Evolutionary conservation across 495 filamentous ascomycete genomes (phyloP).

Genomic region (Penicillium waksmanii): DNA sequence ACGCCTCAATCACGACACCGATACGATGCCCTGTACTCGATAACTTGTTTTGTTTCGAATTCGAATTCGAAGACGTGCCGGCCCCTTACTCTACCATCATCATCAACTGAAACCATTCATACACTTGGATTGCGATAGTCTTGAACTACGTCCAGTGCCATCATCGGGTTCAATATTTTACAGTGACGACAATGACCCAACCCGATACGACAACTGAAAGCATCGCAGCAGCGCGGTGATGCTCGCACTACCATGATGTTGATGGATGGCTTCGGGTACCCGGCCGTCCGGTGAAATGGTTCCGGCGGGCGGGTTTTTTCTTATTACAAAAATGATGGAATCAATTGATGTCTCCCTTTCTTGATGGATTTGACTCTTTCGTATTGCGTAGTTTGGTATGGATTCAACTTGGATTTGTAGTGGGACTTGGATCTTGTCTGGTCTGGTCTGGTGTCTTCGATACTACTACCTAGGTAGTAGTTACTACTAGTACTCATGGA

Average conservation of each 20-base stretch:
- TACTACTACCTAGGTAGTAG: too few species aligned
- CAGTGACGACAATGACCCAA: too few species aligned
- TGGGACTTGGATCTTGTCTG: too few species aligned
- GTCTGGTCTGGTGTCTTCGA: too few species aligned
- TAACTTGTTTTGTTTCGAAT: background rate
- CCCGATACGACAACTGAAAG: too few species aligned
- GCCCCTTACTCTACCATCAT: background rate
- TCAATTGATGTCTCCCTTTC: conserved; percentile 36
- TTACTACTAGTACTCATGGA: too few species aligned
- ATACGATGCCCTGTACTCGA: conserved; percentile 20
- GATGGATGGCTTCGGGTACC: background rate
- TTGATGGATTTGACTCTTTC: conserved; percentile 9
- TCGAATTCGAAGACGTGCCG: background rate
- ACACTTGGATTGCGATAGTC: too few species aligned
- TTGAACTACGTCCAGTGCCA: too few species aligned
- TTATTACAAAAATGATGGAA: conserved; percentile 37
- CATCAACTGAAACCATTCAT: too few species aligned
- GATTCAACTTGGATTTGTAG: too few species aligned
- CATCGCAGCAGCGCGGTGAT: too few species aligned
- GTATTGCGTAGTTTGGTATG: background rate
- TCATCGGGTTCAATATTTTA: too few species aligned
- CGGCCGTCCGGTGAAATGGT: conserved; percentile 4
- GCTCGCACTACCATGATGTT: background rate
- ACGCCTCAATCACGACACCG: background rate
- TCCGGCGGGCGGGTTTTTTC: conserved; percentile 24